phyloP scores from a whole-genome alignment of 2,329 filamentous ascomycete genomes.

The Scedosporium aurantiacum region DNA sequence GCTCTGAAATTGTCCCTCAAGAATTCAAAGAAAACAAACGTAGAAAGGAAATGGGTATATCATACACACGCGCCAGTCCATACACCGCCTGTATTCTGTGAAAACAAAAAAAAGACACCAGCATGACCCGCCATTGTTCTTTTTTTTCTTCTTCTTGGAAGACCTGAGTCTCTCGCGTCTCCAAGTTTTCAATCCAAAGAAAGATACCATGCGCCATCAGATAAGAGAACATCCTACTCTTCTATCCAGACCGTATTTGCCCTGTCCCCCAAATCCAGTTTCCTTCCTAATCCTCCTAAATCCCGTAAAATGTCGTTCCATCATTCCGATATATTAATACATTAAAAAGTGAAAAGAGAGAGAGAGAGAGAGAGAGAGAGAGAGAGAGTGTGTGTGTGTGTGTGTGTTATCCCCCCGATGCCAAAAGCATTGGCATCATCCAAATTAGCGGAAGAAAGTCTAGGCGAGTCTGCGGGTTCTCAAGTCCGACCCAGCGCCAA shows the following conservation, averaged over 20 bases:
- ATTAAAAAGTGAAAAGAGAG: not conserved
- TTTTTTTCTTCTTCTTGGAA: not conserved
- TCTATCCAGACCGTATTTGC: not conserved
- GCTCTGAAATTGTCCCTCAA: not conserved
- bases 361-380: not conserved
- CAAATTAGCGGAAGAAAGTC: not conserved
- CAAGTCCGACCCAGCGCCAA: not conserved
- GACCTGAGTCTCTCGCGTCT: not conserved
- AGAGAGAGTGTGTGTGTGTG: not conserved
- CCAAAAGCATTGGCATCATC: too few species aligned
- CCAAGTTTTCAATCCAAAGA: not conserved
- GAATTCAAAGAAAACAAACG: not conserved
- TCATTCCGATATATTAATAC: not conserved
- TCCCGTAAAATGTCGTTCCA: not conserved
- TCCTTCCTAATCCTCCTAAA: not conserved
- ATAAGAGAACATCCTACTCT: not conserved
- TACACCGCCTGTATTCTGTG: not conserved
- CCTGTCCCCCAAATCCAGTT: not conserved
- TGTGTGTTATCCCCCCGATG: not conserved
- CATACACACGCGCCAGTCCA: not conserved
- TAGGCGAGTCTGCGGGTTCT: not conserved
- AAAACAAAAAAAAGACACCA: not conserved
- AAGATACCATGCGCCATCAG: not conserved
- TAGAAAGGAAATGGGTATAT: slow-evolving; percentile 1
- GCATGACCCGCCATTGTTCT: not conserved